Base-by-base conservation (phyloP, 805 yeast genomes). In the Kodamaea fukazawae region DNA sequence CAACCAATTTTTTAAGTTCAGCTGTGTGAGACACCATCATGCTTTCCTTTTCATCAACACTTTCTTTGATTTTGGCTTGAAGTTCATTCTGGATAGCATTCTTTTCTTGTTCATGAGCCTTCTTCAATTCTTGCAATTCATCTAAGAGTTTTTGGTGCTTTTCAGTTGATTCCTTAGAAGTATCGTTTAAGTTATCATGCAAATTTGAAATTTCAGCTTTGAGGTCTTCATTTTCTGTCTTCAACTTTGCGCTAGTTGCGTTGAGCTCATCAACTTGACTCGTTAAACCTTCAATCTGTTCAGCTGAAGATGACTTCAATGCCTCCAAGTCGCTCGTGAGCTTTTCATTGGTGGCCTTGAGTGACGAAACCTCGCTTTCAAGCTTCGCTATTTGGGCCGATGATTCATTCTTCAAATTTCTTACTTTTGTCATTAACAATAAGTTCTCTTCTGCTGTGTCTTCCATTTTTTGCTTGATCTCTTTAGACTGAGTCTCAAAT, bases 361-460 rank as follows among this genome's bases (percentile, higher is more conserved):
- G 35, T 1, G 26, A 16, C 2, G 13, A 17, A 4, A 38, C 12
- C 22, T 38, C 33, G 8, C 11, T 17, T 22, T 34, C 36, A 9
- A 32, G 17, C 4, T 20, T 28, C 7, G 32, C 42, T 8, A 38
- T 17, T 34, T 38, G 27, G 2, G 36, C 12, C 4, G 33, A 13
- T 12, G 27, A 32, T 15, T 32, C 34, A 2, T 18, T 20, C 14
- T 38, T 38, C 11, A 29, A 15, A 11, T 25, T 26, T 31, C 73
- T 51, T 29, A 70, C 55, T 40, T 67, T 70, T 32, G 70, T 71
- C 61, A 72, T 61, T 20, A 70, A 54, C 43, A 61, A 67, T 11
- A 55, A 56, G 40, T 63, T 67, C 6, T 48, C 54, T 3, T 53
- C 65, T 37, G 66, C 65, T 7, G 58, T 34, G 2, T 65, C 66